Conservation (phyloP, 768 basidiomycete genomes). For the Suillus variegatus region DNA sequence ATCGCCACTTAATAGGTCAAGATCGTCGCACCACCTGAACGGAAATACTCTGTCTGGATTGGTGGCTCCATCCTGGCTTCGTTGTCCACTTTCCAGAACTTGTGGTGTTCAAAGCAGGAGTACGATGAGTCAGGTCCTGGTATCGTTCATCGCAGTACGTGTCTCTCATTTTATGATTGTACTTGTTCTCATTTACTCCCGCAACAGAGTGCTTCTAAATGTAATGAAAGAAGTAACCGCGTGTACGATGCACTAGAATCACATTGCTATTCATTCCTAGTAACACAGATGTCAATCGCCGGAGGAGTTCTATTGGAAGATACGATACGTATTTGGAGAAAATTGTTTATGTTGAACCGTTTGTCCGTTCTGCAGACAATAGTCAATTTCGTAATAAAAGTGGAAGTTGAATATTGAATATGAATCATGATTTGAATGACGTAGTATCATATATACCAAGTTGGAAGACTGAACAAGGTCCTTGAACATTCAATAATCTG, state of each 20-base stretch:
- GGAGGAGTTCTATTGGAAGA: not conserved
- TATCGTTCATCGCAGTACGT: conserved; percentile 77
- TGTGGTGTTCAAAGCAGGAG: conserved; percentile 94
- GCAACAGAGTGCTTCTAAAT: conserved; percentile 28
- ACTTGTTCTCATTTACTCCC: conserved; percentile 2
- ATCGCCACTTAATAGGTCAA: conserved; percentile 55
- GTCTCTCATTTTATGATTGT: not conserved
- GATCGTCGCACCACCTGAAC: conserved; percentile 91
- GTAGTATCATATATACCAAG: not conserved
- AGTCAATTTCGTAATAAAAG: not conserved
- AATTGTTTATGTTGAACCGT: not conserved
- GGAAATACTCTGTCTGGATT: conserved; percentile 97
- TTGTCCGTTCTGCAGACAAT: not conserved
- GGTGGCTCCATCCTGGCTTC: conserved; percentile 86
- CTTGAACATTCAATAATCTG: not conserved
- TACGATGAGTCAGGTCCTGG: conserved; percentile 85
- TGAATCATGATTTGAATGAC: not conserved
- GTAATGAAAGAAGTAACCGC: conserved; percentile 20
- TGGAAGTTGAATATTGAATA: too few species aligned
- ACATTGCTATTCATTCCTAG: conserved; percentile 15
- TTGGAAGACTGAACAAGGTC: not conserved
- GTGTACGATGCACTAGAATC: conserved; percentile 30
- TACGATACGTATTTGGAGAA: not conserved
- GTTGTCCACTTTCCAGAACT: conserved; percentile 93
- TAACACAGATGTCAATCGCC: not conserved